Evolutionary conservation across 441 rosid genomes (phyloP), one percentile per base, ranked within the genome.

Genomic region (Rhodomyrtus psidioides): DNA sequence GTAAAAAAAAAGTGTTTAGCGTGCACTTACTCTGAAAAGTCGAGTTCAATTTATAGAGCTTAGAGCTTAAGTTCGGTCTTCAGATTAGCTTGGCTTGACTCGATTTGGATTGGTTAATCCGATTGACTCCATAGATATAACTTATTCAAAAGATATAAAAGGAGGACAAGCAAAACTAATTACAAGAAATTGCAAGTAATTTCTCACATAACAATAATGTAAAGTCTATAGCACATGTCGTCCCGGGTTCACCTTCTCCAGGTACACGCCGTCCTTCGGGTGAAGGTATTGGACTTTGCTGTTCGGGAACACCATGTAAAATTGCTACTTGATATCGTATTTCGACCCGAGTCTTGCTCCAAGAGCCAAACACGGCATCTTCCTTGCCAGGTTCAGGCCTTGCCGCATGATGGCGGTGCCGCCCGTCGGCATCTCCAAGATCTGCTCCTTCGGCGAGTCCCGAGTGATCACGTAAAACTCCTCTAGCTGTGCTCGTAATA

Each of bases 401-500:
- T 94, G 89, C 81, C 96, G 91, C 96, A 96, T 93, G 34, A 93
- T 95, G 84, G 97, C 96, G 1, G 93, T 93, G 0, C 98, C 94
- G 1, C 96, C 98, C 0, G 95, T 95, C 0, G 93, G 95, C 98
- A 95, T 95, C 92, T 95, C 96, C 28, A 95, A 92, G 90, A 95
- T 91, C 86, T 94, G 98, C 85, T 94, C 96, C 76, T 94, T 94
- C 0, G 96, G 96, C 24, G 95, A 94, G 21, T 89, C 93, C 98
- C 98, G 94, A 27, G 98, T 94, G 44, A 95, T 95, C 23, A 94
- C 97, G 49, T 95, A 94, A 91, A 94, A 95, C 58, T 95, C 97
- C 86, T 95, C 98, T 60, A 27, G 70, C 10, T 15, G 15, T 59
- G 21, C 70, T 27, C 39, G 9, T 39, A 14, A 49, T 34, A 34